Percentiles rank a stretch among this genome's conserved stretches.
Conservation (phyloP, 2,329 filamentous ascomycete species). For the Bipolaris zeicola region DNA sequence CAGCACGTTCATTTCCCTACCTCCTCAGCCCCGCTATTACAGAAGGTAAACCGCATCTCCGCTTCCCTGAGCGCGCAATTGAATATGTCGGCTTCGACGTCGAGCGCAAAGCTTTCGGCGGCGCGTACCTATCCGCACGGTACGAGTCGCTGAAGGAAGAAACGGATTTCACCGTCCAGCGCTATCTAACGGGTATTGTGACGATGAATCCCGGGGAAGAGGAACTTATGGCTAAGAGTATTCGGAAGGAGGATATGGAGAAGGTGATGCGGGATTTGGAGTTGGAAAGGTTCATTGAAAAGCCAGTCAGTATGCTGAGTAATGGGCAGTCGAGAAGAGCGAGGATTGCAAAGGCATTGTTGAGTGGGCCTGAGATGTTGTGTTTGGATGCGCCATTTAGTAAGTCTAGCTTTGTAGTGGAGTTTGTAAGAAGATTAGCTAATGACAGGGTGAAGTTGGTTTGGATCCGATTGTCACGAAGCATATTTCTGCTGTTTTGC, state of each 20-base stretch:
- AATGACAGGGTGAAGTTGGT: conserved; percentile 64
- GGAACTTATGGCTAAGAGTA: conserved; percentile 51
- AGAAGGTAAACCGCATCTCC: conserved; percentile 57
- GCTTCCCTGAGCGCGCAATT: conserved; percentile 70
- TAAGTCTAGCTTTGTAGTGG: conserved; percentile 37
- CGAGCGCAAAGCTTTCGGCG: conserved; percentile 64
- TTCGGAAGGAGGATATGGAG: conserved; percentile 58
- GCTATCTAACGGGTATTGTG: conserved; percentile 83
- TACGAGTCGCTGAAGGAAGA: conserved; percentile 88
- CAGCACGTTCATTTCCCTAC: conserved; percentile 77
- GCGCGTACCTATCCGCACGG: conserved; percentile 82
- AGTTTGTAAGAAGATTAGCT: not conserved
- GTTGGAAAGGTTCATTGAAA: conserved; percentile 70
- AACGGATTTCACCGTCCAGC: conserved; percentile 81
- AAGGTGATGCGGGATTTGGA: conserved; percentile 72
- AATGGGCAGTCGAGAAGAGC: conserved; percentile 91
- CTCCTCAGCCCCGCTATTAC: conserved; percentile 68
- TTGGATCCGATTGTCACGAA: conserved; percentile 82
- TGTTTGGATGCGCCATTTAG: conserved; percentile 87
- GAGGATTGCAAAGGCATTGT: conserved; percentile 83
- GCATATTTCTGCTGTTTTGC: conserved; percentile 72
- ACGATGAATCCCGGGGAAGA: conserved; percentile 74
- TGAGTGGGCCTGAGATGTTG: conserved; percentile 78
- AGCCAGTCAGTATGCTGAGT: conserved; percentile 87
- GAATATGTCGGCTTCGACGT: conserved; percentile 90